Base-by-base conservation (phyloP, 306 rosid genomes). In the Hylodesmum podocarpum region DNA sequence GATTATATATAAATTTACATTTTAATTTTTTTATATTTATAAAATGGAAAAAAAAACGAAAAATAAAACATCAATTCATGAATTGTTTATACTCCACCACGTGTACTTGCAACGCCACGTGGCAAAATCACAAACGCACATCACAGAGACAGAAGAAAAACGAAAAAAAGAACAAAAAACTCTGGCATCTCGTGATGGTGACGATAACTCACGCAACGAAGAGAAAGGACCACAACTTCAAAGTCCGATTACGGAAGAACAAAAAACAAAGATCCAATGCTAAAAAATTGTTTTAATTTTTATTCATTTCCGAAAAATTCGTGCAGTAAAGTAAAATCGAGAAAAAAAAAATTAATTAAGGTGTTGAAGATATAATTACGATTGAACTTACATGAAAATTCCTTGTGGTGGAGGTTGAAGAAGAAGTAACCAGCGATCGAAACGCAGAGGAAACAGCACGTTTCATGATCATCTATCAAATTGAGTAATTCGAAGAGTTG, bases 371-470 rank as follows among this genome's bases (percentile, higher is more conserved):
- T 21, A 0, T 0, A 3, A 16, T n/a, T 16, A 1, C 1, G 24
- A 49, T 16, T 49, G 33, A 8, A 5, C 16, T 34, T 71, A 71
- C 76, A 24, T 71, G 76, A 37, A 71, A 22, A 51, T 71, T 53
- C 16, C 66, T 33, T 25, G 76, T 47, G 73, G 80, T 27, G 67
- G 80, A 44, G 27, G 72, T 14, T 5, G 88, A 43, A 10, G 91
- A 75, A 1, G 87, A 72, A 41, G 86, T 53, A 22, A 67, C n/a
- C n/a, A 89, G 19, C 8, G 92, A 84, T 27, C 81, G 85, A 59
- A 85, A 24, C 9, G 90, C 93, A 37, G 93, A 68, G 18, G 73
- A 72, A 80, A 88, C 78, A 50, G 64, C 86, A 41, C 86, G 81
- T 77, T 87, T 89, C 91, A 82, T 84, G 27, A 93, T 90, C 91